Evolutionary conservation across 73 alveolate genomes (phyloP).

Genomic region (Tetrahymena thermophila): DNA sequence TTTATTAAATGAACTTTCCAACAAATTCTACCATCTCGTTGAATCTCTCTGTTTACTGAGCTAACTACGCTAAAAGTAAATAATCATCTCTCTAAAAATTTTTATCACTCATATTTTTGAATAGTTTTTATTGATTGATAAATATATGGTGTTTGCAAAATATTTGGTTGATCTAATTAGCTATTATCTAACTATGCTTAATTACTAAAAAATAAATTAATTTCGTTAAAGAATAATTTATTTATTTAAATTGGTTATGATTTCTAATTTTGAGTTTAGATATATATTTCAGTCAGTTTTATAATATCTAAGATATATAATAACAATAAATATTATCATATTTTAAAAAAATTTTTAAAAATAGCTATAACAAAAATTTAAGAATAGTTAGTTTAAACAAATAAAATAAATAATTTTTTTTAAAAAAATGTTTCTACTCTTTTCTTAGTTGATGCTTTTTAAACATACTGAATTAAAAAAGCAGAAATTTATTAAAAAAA

Average conservation of each 20-base stretch:
- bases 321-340: no score
- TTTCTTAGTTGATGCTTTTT: neutral
- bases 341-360: no score
- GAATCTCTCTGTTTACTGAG: constrained; percentile 72
- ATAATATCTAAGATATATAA: no score
- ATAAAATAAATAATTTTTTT: no score
- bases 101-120: neutral
- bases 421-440: neutral
- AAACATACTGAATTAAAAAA: no score
- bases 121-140: neutral
- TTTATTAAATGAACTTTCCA: constrained; percentile 50
- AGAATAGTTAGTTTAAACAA: no score
- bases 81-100: constrained; percentile 56
- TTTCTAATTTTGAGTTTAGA: no score
- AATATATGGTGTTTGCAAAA: neutral
- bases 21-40: constrained; percentile 78
- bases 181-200: neutral
- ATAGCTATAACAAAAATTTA: no score
- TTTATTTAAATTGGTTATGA: neutral
- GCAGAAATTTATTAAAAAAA: no score
- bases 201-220: no score
- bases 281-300: neutral
- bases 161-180: neutral
- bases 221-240: neutral
- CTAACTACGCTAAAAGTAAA: constrained; percentile 60